Base-by-base conservation (phyloP, 2,329 filamentous ascomycete genomes). In the Aureobasidium sp. region DNA sequence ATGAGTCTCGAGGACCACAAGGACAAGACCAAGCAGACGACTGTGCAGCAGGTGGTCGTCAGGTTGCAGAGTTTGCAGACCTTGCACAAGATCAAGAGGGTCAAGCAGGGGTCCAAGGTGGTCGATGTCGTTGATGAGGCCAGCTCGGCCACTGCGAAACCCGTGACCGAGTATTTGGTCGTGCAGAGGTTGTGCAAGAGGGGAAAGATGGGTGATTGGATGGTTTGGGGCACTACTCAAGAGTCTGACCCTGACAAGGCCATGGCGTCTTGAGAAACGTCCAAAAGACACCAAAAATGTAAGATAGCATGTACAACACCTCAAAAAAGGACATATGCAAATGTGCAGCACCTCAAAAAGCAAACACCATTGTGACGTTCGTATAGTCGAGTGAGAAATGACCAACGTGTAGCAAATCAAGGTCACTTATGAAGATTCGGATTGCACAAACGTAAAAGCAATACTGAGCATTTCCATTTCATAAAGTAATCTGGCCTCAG, bases 151-250 rank as follows among this genome's bases (percentile, higher is more conserved):
- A 61, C 10, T 4, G 57, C 67, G 48, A 71, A 71, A 62, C 69
- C 71, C 57, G 69, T 69, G 56, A 68, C 65, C 2, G 76, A 79
- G 61, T 77, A 79, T 56, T 59, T 79, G 25, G 75, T 79, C 12
- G 60, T 79, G 21, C 76, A 79, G 64, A 70, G 71, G 61, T 57
- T 71, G 29, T 61, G 70, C 30, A 66, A 70, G 61, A 65, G 65
- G 25, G 70, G 72, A 7, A 64, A 70, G 55, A 64, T 72, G 35
- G 65, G 66, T 11, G 62, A 67, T 14, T 79, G 76, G 76, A 71
- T 69, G 57, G 62, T 78, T 47, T 79, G 76, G 76, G 76, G 76
- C 3, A 69, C 70, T 53, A 61, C 69, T 40, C 67, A 68, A 24
- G 71, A 74, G 55, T 74, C 69, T 6, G 70, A 64, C 16, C 41